Conservation (phyloP, 345 rosid genomes). For the Eucalyptus virginea region DNA sequence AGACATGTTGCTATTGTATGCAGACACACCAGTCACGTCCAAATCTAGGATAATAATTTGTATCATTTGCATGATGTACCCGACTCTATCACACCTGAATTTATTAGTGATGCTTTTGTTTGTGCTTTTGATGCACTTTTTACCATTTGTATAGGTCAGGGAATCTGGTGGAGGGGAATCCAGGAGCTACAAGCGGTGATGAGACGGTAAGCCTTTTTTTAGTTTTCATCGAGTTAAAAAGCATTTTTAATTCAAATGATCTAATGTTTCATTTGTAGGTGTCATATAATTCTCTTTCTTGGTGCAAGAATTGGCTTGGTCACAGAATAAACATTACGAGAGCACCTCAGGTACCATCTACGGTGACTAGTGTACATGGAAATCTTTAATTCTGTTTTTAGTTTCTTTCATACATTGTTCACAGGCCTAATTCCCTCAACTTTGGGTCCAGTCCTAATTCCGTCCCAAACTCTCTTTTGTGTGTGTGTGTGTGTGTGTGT, state of each 20-base stretch:
- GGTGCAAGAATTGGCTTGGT: slow-evolving; percentile 98
- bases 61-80: not conserved
- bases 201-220: slow-evolving; percentile 56
- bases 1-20: not conserved
- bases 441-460: not conserved
- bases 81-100: not conserved
- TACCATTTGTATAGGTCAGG: slow-evolving; percentile 66
- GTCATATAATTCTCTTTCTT: slow-evolving; percentile 89
- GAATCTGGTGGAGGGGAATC: slow-evolving; percentile 76
- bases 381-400: not conserved
- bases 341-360: slow-evolving; percentile 74
- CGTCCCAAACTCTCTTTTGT: not conserved
- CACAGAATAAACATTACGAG: slow-evolving; percentile 79
- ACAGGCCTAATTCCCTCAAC: not conserved
- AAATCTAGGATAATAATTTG: not conserved
- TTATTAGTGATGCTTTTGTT: not conserved
- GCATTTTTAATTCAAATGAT: not conserved
- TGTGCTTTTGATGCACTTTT: not conserved
- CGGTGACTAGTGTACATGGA: not conserved
- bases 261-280: slow-evolving; percentile 33
- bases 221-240: not conserved
- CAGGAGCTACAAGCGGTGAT: slow-evolving; percentile 88
- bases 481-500: too few relatives aligned
- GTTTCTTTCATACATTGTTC: not conserved
- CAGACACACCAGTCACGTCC: not conserved